Evolutionary conservation across 148 eudicot genomes (phyloP).

Genomic region (Vaccinium darrowii): DNA sequence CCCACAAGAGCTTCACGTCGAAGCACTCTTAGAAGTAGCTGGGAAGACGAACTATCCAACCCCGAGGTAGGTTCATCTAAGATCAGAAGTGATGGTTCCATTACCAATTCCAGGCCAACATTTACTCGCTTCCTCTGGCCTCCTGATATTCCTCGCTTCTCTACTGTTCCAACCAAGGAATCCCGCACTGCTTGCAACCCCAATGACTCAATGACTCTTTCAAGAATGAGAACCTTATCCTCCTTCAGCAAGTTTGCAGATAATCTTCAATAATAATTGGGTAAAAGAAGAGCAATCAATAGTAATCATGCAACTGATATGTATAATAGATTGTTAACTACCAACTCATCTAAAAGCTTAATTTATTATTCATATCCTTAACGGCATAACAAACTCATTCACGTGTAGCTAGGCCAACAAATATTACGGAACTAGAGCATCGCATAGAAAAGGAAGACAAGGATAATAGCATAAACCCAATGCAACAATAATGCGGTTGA

Average conservation of each 20-base stretch:
- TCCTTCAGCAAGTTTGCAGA: constrained; percentile 38
- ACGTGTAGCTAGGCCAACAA: too few relatives aligned
- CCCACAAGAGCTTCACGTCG: constrained; percentile 53
- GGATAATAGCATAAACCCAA: background rate
- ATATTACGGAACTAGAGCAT: background rate
- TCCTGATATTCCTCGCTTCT: constrained; percentile 52
- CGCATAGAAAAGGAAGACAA: background rate
- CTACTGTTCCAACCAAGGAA: constrained; percentile 53
- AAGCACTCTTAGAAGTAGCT: constrained; percentile 46
- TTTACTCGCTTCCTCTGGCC: constrained; percentile 54
- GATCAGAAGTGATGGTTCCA: constrained; percentile 53
- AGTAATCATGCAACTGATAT: background rate
- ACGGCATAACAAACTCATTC: too few relatives aligned
- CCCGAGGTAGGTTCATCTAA: constrained; percentile 61
- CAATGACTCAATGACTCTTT: constrained; percentile 47
- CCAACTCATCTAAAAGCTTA: too few relatives aligned
- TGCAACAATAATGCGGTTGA: background rate
- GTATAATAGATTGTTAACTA: too few relatives aligned
- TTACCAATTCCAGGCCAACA: constrained; percentile 52
- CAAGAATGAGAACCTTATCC: constrained; percentile 46
- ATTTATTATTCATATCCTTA: too few relatives aligned
- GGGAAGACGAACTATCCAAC: constrained; percentile 50
- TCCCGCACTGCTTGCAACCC: constrained; percentile 43
- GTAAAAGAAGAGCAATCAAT: constrained; percentile 6
- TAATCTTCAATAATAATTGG: constrained; percentile 30